These are phyloP conservation scores for Reticulascus tulasneorum DNA, from an alignment of 2,329 filamentous ascomycete species.

Conservation along the genomic window DNA sequence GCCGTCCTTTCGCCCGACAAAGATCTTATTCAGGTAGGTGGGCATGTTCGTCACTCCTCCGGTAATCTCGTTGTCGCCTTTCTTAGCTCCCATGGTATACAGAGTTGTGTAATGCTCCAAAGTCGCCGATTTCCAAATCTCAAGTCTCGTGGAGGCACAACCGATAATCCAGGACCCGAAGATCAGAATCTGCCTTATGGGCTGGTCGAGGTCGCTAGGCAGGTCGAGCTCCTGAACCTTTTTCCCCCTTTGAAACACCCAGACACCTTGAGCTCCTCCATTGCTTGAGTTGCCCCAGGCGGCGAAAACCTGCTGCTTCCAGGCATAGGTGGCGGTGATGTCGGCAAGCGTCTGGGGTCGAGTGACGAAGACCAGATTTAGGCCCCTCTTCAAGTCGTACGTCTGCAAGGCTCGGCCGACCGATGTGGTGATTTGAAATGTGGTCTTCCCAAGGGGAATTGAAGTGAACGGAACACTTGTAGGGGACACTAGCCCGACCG, in stretches of 20 bases:
- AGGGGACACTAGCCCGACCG: slow-evolving; percentile 87
- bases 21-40: slow-evolving; percentile 93
- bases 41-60: slow-evolving; percentile 83
- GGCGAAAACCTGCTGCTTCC: slow-evolving; percentile 83
- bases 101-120: slow-evolving; percentile 90
- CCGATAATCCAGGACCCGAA: slow-evolving; percentile 92
- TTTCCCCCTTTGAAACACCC: slow-evolving; percentile 90
- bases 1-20: slow-evolving; percentile 82
- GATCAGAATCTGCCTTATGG: slow-evolving; percentile 71
- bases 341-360: slow-evolving; percentile 80
- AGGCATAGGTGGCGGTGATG: slow-evolving; percentile 83
- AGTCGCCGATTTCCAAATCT: slow-evolving; percentile 83
- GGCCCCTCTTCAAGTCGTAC: slow-evolving; percentile 84
- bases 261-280: slow-evolving; percentile 63
- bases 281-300: slow-evolving; percentile 70
- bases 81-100: slow-evolving; percentile 50
- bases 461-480: slow-evolving; percentile 87
- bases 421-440: slow-evolving; percentile 95
- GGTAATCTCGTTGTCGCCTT: slow-evolving; percentile 65
- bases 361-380: slow-evolving; percentile 91
- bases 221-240: slow-evolving; percentile 71
- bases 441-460: slow-evolving; percentile 84
- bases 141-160: slow-evolving; percentile 69
- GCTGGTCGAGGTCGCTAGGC: slow-evolving; percentile 62
- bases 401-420: slow-evolving; percentile 89